A percentile compares a stretch with the other conserved stretches of the same genome.
phyloP scores from a whole-genome alignment of 345 rosid species.

The Erodium maritimum region DNA sequence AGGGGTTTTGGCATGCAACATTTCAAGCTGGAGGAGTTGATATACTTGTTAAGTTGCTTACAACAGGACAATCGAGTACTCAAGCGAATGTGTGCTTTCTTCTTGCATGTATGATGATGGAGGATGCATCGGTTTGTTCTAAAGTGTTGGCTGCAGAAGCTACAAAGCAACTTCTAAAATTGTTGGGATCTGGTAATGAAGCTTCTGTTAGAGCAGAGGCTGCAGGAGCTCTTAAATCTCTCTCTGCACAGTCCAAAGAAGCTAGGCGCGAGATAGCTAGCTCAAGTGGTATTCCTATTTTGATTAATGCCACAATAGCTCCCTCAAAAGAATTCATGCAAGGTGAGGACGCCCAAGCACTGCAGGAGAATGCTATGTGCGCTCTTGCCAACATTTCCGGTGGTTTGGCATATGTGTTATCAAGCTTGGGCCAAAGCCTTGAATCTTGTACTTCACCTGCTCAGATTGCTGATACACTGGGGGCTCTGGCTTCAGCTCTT shows the following conservation, averaged over 20 bases:
- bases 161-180: constrained; percentile 76
- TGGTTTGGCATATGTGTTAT: constrained; percentile 89
- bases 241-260: constrained; percentile 86
- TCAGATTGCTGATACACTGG: constrained; percentile 91
- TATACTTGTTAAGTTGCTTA: constrained; percentile 88
- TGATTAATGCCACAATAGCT: constrained; percentile 96
- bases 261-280: constrained; percentile 85
- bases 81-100: constrained; percentile 93
- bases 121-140: constrained; percentile 81
- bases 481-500: constrained; percentile 98
- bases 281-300: constrained; percentile 81
- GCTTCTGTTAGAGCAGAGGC: constrained; percentile 98
- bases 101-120: constrained; percentile 94
- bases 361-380: constrained; percentile 99
- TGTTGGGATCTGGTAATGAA: constrained; percentile 91
- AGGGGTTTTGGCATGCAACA: constrained; percentile 92
- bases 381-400: constrained; percentile 98
- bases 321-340: constrained; percentile 99
- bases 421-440: constrained; percentile 99
- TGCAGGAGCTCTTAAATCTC: constrained; percentile 93
- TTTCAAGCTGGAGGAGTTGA: constrained; percentile 95
- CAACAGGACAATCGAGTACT: constrained; percentile 65
- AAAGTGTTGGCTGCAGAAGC: constrained; percentile 84
- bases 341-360: constrained; percentile 94
- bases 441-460: constrained; percentile 93